Evolutionary conservation across 768 basidiomycete genomes (phyloP), one percentile per base, ranked within the genome.

Genomic region (Phanerochaete carnosa): DNA sequence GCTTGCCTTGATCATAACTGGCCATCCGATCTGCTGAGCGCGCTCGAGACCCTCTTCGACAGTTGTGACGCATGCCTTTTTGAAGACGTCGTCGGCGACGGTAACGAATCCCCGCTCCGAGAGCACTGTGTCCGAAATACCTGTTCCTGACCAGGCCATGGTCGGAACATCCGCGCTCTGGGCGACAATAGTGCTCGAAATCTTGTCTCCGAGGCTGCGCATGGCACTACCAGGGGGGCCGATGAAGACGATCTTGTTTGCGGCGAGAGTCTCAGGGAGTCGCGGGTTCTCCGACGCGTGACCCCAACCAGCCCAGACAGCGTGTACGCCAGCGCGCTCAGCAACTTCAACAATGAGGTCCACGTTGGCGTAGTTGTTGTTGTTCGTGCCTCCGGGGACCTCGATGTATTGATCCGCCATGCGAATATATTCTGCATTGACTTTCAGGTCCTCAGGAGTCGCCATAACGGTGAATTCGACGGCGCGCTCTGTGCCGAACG

Each of bases 381-480:
- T 99, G 74, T 99, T 99, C 22, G 90, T 86, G 62, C 97, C 97
- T 62, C 97, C 97, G 22, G 97, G 95, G 9, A 99, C 97, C 75
- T 99, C 97, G 70, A 99, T 90, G 72, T 97, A 98, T 68, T 95
- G 90, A 74, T 99, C 97, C 45, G 97, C 97, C 97, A 99, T 99
- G 63, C 97, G 90, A 74, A 99, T 99, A 76, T 99, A 99, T 70
- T 99, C 97, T 32, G 97, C 97, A 69, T 99, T 99, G 74, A 98
- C 95, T 74, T 94, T 94, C 64, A 98, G 80, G 77, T 98, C 96
- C 73, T 99, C 97, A 25, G 97, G 97, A 13, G 97, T 99, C 54
- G 97, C 95, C 97, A 99, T 98, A 62, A 98, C 97, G 39, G 95
- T 96, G 81, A 99, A 98, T 74, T 99, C 95, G 77, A 99, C 83